These are phyloP conservation scores for Scedosporium minutisporum DNA, from an alignment of 2,329 filamentous ascomycete species.

Conservation along the genomic window DNA sequence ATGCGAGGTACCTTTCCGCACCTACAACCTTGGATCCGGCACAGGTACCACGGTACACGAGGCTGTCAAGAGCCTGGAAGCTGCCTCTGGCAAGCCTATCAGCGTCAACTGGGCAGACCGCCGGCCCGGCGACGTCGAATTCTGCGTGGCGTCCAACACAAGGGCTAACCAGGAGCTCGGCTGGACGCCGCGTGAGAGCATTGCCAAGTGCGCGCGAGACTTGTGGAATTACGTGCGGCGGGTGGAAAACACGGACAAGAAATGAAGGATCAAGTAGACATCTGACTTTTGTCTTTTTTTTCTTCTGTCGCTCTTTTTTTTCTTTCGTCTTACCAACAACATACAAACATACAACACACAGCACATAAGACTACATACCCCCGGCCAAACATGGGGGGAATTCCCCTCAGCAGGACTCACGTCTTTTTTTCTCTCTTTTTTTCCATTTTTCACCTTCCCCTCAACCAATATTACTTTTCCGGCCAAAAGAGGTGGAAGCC, in stretches of 20 bases:
- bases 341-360: background rate
- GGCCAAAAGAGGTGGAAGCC: background rate
- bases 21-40: conserved; percentile 37
- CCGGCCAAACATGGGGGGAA: background rate
- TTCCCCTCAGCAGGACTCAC: background rate
- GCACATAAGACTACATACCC: background rate
- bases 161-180: conserved; percentile 30
- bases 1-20: conserved; percentile 21
- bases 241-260: background rate
- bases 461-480: background rate
- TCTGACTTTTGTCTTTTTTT: background rate
- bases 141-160: conserved; percentile 30
- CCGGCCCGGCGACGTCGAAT: conserved; percentile 33
- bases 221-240: conserved; percentile 22
- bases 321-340: background rate
- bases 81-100: conserved; percentile 24
- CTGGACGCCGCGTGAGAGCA: conserved; percentile 25
- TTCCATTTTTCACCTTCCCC: background rate
- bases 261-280: background rate
- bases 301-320: background rate
- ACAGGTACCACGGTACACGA: conserved; percentile 34
- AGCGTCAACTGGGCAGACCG: conserved; percentile 25
- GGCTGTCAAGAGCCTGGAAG: conserved; percentile 29
- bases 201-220: conserved; percentile 21
- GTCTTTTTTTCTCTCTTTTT: background rate